Evolutionary conservation across 257 asterid species (phyloP), one percentile per base, ranked within the genome.

Genomic region (Knoxia roxburghii): DNA sequence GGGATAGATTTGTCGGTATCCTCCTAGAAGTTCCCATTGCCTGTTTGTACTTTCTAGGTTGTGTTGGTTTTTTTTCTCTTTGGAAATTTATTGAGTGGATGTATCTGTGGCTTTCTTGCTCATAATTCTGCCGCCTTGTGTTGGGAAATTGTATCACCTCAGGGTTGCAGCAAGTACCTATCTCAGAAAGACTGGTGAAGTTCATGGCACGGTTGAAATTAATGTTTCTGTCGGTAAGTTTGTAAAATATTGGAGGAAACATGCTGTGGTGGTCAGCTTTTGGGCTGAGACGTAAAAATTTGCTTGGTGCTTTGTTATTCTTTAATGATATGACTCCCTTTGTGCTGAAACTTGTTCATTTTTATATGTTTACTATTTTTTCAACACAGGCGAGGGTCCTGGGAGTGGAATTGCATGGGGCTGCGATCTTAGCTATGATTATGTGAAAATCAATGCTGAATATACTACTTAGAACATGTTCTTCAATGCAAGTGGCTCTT

Each of bases 401-500:
- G 91, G 95, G 54, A 79, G 68, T 13, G 97, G 96, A 73, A 77
- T 80, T 43, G 99, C 96, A 52, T 90, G 99, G 99, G 99, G 99
- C 33, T 86, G 97, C 50, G 99, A 93, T 67, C 82, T 90, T 53
- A 93, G 99, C 71, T 93, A 90, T 54, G 97, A 93, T 71, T 93
- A 93, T 68, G 96, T 90, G 68, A 93, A 90, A 75, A 90, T 93
- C 58, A 93, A 93, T 67, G 95, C 97, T 0, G 97, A 90, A 75
- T 90, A 90, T 80, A 88, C 99, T 11, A 79, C 89, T 4, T 84
- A 67, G 46, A 69, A 77, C 77, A 23, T 39, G 46, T 64, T 21
- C 11, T 53, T 12, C 2, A 7, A 21, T 10, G 0, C 14, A 33
- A 23, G 29, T 48, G 11, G 11, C 5, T 23, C 48, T 6, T 18